phyloP scores from a whole-genome alignment of 176 grass and related monocot species.

The Alloteropsis semialata region DNA sequence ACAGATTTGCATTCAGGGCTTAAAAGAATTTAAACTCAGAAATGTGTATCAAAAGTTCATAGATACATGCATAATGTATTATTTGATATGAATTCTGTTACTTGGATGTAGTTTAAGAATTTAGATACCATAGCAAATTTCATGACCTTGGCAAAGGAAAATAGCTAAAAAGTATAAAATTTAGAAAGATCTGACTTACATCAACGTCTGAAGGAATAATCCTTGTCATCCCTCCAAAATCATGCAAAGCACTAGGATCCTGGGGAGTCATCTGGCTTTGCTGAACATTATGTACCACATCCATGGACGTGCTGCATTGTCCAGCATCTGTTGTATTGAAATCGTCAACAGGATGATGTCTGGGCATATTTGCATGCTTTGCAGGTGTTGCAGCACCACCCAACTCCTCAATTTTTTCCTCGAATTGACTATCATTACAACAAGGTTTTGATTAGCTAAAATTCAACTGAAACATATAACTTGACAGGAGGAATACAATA shows the following conservation, averaged over 20 bases:
- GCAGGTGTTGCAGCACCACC: conserved; percentile 49
- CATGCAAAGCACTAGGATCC: conserved; percentile 52
- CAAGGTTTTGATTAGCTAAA: conserved; percentile 33
- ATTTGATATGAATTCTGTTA: not conserved
- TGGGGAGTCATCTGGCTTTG: conserved; percentile 36
- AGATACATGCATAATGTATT: not conserved
- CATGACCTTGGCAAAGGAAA: not conserved
- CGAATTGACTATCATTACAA: conserved; percentile 72
- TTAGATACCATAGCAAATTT: not conserved
- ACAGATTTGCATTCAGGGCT: conserved; percentile 6
- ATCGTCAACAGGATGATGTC: conserved; percentile 25
- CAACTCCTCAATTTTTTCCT: conserved; percentile 86
- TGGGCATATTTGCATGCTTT: conserved; percentile 17
- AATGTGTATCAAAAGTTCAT: conserved; percentile 17
- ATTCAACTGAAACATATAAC: not conserved
- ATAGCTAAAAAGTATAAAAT: not conserved
- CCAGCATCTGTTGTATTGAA: conserved; percentile 20
- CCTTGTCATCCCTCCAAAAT: conserved; percentile 88
- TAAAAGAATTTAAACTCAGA: not conserved
- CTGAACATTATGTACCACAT: conserved; percentile 38
- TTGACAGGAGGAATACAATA: conserved; percentile 22
- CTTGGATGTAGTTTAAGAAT: not conserved
- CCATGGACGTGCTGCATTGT: conserved; percentile 38
- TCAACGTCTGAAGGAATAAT: conserved; percentile 84
- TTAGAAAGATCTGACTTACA: conserved; percentile 44